Percentiles rank a stretch among this genome's conserved stretches.
phyloP scores from a whole-genome alignment of 148 eudicot genomes.

The Diospyros lotus region DNA sequence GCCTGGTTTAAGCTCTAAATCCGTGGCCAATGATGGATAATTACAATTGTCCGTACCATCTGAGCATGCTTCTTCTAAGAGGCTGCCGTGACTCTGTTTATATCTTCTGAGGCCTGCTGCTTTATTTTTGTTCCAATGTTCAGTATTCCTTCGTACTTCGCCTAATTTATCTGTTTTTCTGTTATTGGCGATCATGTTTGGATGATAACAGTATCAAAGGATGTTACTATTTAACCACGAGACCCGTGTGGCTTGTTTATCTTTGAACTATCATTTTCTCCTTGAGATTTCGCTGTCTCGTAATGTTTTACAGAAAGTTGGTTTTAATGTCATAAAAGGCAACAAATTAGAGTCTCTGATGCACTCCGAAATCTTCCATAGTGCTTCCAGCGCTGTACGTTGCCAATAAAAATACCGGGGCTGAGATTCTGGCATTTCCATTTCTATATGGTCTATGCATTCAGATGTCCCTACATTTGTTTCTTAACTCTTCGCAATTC shows the following conservation, averaged over 20 bases:
- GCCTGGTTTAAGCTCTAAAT: not conserved
- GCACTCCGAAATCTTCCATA: slow-evolving; percentile 16
- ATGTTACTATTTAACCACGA: no score
- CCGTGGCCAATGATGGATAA: slow-evolving; percentile 4
- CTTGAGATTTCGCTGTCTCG: no score
- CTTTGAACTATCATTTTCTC: no score
- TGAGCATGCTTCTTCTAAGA: not conserved
- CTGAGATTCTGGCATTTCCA: slow-evolving; percentile 31
- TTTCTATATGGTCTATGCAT: slow-evolving; percentile 19
- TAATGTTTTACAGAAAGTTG: not conserved
- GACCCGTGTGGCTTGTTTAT: no score
- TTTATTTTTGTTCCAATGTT: not conserved
- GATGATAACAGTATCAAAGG: no score
- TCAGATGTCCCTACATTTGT: slow-evolving; percentile 34
- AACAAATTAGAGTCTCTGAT: slow-evolving; percentile 53
- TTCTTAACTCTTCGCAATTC: no score
- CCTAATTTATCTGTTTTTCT: no score
- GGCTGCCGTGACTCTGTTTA: not conserved
- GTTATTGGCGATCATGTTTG: no score
- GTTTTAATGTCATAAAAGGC: slow-evolving; percentile 15
- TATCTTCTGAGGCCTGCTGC: not conserved
- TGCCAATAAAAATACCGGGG: slow-evolving; percentile 30
- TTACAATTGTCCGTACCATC: slow-evolving; percentile 9
- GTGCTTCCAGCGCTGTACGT: slow-evolving; percentile 46
- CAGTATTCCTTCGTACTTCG: no score